These are phyloP conservation scores for Yamadazyma taylorii DNA, from an alignment of 1,139 yeast species.

Conservation along the genomic window DNA sequence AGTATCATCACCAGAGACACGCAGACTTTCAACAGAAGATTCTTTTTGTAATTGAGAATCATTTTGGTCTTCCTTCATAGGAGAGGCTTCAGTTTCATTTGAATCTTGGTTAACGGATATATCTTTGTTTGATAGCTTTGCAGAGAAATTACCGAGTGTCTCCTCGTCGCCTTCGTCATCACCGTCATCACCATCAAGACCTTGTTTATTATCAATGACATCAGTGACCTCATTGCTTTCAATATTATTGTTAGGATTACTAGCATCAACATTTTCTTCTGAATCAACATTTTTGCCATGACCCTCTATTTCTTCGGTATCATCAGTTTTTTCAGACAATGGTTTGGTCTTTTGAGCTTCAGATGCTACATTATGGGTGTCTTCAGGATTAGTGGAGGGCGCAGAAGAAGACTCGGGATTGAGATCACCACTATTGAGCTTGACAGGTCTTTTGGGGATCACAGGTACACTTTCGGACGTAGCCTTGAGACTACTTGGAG, in stretches of 20 bases:
- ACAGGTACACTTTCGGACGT: slow-evolving; percentile 10
- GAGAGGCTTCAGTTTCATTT: slow-evolving; percentile 19
- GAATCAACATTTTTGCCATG: neutral
- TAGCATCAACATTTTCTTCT: neutral
- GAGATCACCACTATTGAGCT: slow-evolving; percentile 2
- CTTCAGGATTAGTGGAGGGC: slow-evolving; percentile 12
- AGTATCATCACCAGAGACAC: too few species aligned
- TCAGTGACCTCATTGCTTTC: neutral
- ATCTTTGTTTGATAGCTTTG: slow-evolving; percentile 33
- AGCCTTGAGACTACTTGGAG: too few species aligned
- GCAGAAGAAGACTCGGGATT: slow-evolving; percentile 8
- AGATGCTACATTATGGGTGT: too few species aligned
- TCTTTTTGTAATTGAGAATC: too few species aligned
- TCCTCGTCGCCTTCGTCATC: slow-evolving; percentile 24
- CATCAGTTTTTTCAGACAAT: too few species aligned
- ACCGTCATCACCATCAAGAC: slow-evolving; percentile 2
- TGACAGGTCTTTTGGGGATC: slow-evolving; percentile 22
- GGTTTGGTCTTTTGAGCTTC: too few species aligned
- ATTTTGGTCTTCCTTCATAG: slow-evolving; percentile 37
- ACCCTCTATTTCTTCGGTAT: neutral
- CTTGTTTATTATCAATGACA: slow-evolving; percentile 2
- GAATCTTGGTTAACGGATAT: slow-evolving; percentile 21
- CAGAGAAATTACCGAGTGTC: slow-evolving; percentile 37
- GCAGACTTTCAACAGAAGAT: too few species aligned
- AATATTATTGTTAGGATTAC: neutral